Base-by-base conservation (phyloP, 192 early-diverging fungal genomes). In the Dissophora globulifera region DNA sequence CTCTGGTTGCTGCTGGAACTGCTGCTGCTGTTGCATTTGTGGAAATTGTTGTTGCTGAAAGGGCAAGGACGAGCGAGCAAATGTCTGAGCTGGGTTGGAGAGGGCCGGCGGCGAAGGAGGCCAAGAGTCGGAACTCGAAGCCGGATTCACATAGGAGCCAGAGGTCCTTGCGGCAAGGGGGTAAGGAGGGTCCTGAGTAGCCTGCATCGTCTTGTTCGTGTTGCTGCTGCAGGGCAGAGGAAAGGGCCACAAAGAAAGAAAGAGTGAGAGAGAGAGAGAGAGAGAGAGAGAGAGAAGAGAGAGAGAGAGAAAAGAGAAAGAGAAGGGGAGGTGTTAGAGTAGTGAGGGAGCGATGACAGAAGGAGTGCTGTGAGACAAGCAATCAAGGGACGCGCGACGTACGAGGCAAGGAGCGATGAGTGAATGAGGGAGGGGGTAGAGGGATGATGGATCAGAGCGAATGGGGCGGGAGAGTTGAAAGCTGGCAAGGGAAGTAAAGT, bases 111-210 rank as follows among this genome's bases (percentile, higher is more conserved):
- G 55, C 4, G 55, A 35, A 27, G 55, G 55, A 45, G 45, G 27
- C 29, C 43, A 46, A 15, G 57, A 35, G 35, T 38, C 35, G 10
- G 29, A 16, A n/a, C 15, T 33, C 31, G 51, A 17, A 13, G 16
- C 51, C 8, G 11, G 27, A 29, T 47, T 59, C 19, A 1, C 22
- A 16, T 59, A 30, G 42, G 55, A 45, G 3, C 55, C 55, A 15
- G 41, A 27, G 40, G 33, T 19, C 26, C 43, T 46, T 1, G 29
- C 43, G 9, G 42, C 25, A 48, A 59, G 57, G 26, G 57, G 57
- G n/a, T 59, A 59, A 5, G 57, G 25, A 19, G 57, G 45, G 12
- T 59, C 57, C 42, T 59, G 57, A 32, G 40, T 42, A 11, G 54
- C 23, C 43, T 59, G 57, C 57, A 59, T 58, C 13, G 35, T 38